Conservation (phyloP, 495 filamentous ascomycete species). For the Trichoderma erinaceum region DNA sequence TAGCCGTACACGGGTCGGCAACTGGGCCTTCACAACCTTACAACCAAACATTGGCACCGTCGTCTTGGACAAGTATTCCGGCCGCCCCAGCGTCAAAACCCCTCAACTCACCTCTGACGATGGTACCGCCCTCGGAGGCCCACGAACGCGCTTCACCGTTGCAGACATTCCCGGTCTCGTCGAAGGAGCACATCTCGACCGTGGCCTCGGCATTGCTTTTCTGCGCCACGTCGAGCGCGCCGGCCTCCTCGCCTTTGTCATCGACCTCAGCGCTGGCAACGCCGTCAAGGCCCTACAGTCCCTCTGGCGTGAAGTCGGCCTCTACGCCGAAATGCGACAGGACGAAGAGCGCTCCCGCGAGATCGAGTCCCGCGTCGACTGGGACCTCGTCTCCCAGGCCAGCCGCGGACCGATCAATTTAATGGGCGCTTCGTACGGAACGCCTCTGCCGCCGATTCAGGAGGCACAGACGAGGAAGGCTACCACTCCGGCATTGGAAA, state of each 20-base stretch:
- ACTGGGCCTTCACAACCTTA: constrained; percentile 96
- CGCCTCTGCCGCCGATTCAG: constrained; percentile 27
- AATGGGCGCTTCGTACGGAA: constrained; percentile 25
- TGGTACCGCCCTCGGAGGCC: constrained; percentile 35
- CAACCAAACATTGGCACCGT: constrained; percentile 93
- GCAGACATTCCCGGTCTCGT: constrained; percentile 95
- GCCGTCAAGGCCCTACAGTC: constrained; percentile 69
- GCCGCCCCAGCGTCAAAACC: constrained; percentile 44
- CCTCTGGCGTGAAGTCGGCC: constrained; percentile 82
- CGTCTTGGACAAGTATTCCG: constrained; percentile 74
- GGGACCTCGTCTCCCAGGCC: constrained; percentile 21
- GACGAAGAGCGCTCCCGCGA: constrained; percentile 52
- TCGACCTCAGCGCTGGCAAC: constrained; percentile 77
- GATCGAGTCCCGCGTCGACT: constrained; percentile 35
- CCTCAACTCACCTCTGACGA: constrained; percentile 27
- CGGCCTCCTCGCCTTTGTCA: constrained; percentile 83
- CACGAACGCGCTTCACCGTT: constrained; percentile 76
- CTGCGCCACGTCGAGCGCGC: constrained; percentile 92
- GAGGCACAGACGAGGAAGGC: not conserved
- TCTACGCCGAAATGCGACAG: constrained; percentile 72
- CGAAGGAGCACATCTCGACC: constrained; percentile 83
- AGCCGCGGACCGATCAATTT: constrained; percentile 15
- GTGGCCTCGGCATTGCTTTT: constrained; percentile 85
- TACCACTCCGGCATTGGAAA: constrained; percentile 39
- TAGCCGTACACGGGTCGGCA: constrained; percentile 79